A percentile compares a stretch with the other conserved stretches of the same genome.
Conservation (phyloP, 2,329 filamentous ascomycete species). For the Anisogramma anomala region DNA sequence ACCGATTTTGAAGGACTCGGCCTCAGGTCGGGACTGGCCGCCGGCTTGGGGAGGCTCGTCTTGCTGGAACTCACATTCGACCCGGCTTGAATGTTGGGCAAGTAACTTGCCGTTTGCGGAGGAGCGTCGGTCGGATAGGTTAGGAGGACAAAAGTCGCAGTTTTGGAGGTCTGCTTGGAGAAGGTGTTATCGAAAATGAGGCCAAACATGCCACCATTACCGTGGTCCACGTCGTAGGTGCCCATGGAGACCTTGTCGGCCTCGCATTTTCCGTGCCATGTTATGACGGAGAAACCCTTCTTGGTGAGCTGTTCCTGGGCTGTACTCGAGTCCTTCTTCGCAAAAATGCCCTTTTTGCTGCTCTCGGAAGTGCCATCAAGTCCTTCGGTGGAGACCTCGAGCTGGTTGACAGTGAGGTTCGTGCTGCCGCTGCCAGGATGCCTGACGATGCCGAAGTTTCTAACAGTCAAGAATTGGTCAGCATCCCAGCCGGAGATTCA, state of each 20-base stretch:
- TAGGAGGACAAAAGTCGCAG: constrained; percentile 83
- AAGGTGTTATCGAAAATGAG: constrained; percentile 98
- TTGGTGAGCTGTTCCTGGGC: constrained; percentile 52
- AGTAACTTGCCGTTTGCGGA: constrained; percentile 61
- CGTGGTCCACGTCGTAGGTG: constrained; percentile 63
- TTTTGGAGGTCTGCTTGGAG: constrained; percentile 89
- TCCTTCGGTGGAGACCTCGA: constrained; percentile 30
- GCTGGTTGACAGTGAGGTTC: constrained; percentile 31
- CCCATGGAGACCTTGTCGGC: constrained; percentile 91
- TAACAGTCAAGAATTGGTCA: constrained; percentile 20
- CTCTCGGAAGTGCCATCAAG: constrained; percentile 19
- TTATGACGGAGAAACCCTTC: constrained; percentile 58
- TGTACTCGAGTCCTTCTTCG: constrained; percentile 46
- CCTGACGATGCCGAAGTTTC: constrained; percentile 95
- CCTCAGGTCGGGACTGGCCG: constrained; percentile 31
- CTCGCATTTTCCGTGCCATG: constrained; percentile 92
- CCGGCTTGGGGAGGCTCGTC: constrained; percentile 38
- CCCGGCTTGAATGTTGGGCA: constrained; percentile 45
- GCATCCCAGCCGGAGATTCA: background rate
- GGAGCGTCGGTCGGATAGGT: constrained; percentile 79
- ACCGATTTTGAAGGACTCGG: constrained; percentile 41
- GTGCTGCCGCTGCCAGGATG: constrained; percentile 66
- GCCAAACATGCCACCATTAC: constrained; percentile 85
- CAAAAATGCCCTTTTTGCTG: constrained; percentile 35
- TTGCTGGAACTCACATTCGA: constrained; percentile 31